phyloP scores from a whole-genome alignment of 164 flowering plant genomes.

The Liquidambar formosana region DNA sequence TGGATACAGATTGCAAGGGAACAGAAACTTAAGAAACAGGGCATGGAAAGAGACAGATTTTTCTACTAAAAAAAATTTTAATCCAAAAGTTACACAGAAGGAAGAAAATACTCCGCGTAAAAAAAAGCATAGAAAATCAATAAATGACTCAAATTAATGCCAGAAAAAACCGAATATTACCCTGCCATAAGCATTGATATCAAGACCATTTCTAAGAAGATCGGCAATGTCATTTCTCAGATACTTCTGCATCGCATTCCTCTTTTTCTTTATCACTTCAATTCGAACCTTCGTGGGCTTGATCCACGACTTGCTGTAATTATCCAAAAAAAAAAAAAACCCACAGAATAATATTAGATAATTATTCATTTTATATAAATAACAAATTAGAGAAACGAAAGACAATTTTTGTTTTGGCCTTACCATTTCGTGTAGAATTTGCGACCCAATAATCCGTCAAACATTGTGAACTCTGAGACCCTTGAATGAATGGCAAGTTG shows the following conservation, averaged over 20 bases:
- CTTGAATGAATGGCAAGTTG: background rate
- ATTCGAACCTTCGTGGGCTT: slow-evolving; percentile 37
- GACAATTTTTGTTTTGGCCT: background rate
- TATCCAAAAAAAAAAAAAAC: slow-evolving; percentile 1
- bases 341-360: background rate
- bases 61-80: no score
- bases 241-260: slow-evolving; percentile 31
- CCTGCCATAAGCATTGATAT: slow-evolving; percentile 46
- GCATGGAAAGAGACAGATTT: background rate
- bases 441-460: slow-evolving; percentile 10
- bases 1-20: background rate
- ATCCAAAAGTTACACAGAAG: background rate
- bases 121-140: no score
- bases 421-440: slow-evolving; percentile 14
- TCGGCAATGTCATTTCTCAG: slow-evolving; percentile 49
- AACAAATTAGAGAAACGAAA: background rate
- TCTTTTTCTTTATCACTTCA: slow-evolving; percentile 41
- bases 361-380: background rate
- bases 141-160: no score
- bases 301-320: slow-evolving; percentile 35
- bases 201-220: slow-evolving; percentile 36
- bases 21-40: background rate
- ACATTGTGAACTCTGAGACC: background rate
- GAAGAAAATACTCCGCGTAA: background rate
- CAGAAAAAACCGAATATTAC: slow-evolving; percentile 19